Evolutionary conservation across 2,329 filamentous ascomycete species (phyloP).

Genomic region (Aspergillus fumigatus): DNA sequence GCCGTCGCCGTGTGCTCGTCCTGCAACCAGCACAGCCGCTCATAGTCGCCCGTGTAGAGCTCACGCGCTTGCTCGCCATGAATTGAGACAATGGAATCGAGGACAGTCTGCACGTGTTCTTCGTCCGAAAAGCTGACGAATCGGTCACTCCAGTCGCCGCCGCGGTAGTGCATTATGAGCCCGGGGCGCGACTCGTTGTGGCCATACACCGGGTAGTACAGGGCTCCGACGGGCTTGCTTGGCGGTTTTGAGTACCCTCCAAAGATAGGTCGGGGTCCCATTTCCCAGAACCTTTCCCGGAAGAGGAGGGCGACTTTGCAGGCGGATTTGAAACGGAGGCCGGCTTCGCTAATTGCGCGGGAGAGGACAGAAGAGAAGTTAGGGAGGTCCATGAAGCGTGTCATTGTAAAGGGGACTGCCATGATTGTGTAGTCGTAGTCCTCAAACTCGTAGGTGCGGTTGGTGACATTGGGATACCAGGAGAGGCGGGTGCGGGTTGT

Average conservation of each 20-base stretch:
- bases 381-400: conserved; percentile 32
- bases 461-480: no score
- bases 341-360: conserved; percentile 21
- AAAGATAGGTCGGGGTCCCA: conserved; percentile 15
- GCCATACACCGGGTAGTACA: no score
- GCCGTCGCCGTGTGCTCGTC: conserved; percentile 26
- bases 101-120: conserved; percentile 11
- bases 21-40: conserved; percentile 31
- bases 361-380: conserved; percentile 28
- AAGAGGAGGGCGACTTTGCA: conserved; percentile 33
- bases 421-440: no score
- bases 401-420: no score
- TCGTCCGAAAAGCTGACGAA: no score
- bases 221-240: no score
- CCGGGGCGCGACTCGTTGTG: no score
- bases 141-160: no score
- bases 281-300: conserved; percentile 31
- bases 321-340: conserved; percentile 27
- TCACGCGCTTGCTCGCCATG: conserved; percentile 25
- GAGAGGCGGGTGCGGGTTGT: no score
- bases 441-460: no score
- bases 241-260: no score
- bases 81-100: conserved; percentile 24
- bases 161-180: no score
- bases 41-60: conserved; percentile 29